These are phyloP conservation scores for Boechera stricta DNA, from an alignment of 345 rosid species.

Conservation along the genomic window DNA sequence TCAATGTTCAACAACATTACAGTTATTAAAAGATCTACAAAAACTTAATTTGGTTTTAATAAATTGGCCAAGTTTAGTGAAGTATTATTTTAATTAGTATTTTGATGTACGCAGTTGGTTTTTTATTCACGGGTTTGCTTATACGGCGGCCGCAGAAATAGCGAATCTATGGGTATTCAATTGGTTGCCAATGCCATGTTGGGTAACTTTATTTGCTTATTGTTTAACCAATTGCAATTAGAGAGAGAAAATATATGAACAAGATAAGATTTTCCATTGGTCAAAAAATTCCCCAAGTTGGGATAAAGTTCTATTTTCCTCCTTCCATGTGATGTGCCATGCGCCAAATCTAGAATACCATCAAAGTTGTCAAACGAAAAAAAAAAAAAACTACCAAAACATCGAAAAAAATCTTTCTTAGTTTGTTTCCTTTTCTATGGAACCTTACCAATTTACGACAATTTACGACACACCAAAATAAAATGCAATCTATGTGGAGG, in stretches of 20 bases:
- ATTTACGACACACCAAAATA: background rate
- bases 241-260: slow-evolving; percentile 13
- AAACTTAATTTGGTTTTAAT: background rate
- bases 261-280: slow-evolving; percentile 19
- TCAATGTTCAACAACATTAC: background rate
- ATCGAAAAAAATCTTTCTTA: background rate
- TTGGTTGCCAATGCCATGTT: slow-evolving; percentile 8
- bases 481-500: too few relatives aligned
- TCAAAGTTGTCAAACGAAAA: background rate
- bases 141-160: slow-evolving; percentile 28
- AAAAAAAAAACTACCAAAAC: background rate
- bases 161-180: slow-evolving; percentile 23
- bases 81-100: background rate
- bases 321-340: slow-evolving; percentile 25
- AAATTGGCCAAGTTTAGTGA: background rate
- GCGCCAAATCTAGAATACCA: slow-evolving; percentile 10
- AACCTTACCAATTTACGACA: background rate
- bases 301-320: slow-evolving; percentile 8
- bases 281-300: slow-evolving; percentile 34
- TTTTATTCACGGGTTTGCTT: background rate
- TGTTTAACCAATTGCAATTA: slow-evolving; percentile 15
- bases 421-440: background rate
- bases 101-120: background rate
- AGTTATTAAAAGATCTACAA: background rate
- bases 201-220: slow-evolving; percentile 16